Evolutionary conservation across 2,329 filamentous ascomycete genomes (phyloP), one percentile per base, ranked within the genome.

Genomic region (Achaetomium macrosporum): DNA sequence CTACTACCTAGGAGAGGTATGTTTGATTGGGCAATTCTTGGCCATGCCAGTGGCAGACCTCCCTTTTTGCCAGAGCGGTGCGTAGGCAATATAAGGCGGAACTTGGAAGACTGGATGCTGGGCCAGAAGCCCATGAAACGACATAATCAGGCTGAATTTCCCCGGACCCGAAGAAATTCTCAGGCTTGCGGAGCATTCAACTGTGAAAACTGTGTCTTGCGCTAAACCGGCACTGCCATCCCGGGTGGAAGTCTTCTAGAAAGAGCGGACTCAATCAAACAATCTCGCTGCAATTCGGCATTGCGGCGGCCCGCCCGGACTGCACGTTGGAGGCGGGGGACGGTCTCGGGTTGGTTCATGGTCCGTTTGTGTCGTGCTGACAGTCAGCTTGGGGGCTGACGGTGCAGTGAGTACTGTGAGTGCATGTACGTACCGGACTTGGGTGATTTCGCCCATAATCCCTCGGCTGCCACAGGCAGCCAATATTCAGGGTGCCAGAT

Each of bases 91-190:
- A 35, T 56, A 55, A 20, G 49, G 45, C 46, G 51, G 52, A 57
- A 50, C 25, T 30, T 39, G 51, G 49, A 53, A 53, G 25, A 25
- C 25, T n/a, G n/a, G n/a, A n/a, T n/a, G 40, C 45, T 41, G 29
- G 51, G 51, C 39, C 31, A 33, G 35, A 44, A 25, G 25, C 15
- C 33, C 30, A 15, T 19, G 15, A 42, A 45, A 39, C 35, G 42
- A 42, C 25, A 36, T 47, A 54, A 55, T 57, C 59, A 61, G 59
- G 54, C 61, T 61, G 61, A 59, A 53, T 55, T 52, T 55, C 59
- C 57, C 57, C 57, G 50, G 57, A 54, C 42, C 47, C 47, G 42
- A 44, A 20, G 4, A 25, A 29, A 12, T 10, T 36, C 43, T 16
- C 19, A 25, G 31, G 51, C 50, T 33, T 49, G 54, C 52, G 57